Evolutionary conservation across 495 filamentous ascomycete species (phyloP), one percentile per base, ranked within the genome.

Genomic region (Chaetomidium leptoderma): DNA sequence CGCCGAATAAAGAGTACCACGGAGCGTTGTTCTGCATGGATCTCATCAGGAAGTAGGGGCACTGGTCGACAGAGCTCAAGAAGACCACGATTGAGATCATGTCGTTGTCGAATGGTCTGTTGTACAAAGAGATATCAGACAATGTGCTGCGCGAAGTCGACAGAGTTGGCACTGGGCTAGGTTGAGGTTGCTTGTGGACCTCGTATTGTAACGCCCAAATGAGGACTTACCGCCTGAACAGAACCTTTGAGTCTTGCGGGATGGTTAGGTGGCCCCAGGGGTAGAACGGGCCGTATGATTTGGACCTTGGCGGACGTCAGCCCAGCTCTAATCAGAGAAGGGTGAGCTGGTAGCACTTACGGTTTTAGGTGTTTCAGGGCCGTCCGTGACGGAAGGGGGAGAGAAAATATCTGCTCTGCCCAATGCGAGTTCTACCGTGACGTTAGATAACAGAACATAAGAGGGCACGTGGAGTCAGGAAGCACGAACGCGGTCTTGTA

Each of bases 321-420:
- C 43, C 2, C 14, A 19, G 33, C 24, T 19, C 7, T 44, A 47
- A 32, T 24, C 6, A 30, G 7, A 32, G 2, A 36, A 17, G 24
- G 16, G 17, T n/a, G 23, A 16, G 16, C 24, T 2, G 17, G 17
- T 2, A n/a, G 24, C 9, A 44, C 63, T 49, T 30, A 73, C 66
- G 59, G 52, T 53, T 35, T 65, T n/a, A 64, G 61, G 59, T 74
- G 67, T 59, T 75, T 78, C 58, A 82, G 63, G 24, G 73, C 72
- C 39, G 78, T 80, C 16, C 77, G 68, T 17, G 76, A 75, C 9
- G 78, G 76, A 42, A 80, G 66, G 1, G 76, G 77, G 5, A 79
- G 70, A 6, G 80, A 79, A 55, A 83, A 83, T 27, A 83, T 80
- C 17, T 79, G 74, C 61, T 83, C 76, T 26, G 80, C 78, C 80